Base-by-base conservation (phyloP, 495 filamentous ascomycete genomes). In the Aspergillus bertholletiae region DNA sequence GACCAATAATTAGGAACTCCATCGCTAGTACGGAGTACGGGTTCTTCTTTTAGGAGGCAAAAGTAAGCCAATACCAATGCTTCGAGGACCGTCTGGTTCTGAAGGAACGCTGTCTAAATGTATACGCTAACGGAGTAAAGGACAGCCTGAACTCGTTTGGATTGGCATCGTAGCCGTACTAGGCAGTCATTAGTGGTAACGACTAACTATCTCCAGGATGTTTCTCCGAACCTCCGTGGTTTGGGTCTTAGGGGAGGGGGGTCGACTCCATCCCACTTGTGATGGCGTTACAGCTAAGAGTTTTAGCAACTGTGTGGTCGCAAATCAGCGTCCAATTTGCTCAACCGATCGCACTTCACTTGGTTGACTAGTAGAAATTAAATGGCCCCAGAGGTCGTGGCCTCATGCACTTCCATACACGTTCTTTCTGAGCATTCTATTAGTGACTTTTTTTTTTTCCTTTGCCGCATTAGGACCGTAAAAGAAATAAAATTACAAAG, bases 221-320 rank as follows among this genome's bases (percentile, higher is more conserved):
- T 62, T 54, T 59, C 56, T 54, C 60, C 56, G 56, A 51, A 32
- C 32, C 32, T 57, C 54, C 56, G 54, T 52, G 40, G 45, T 44
- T 30, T 11, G 51, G 37, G 24, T 46, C 50, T 45, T 34, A 30
- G 46, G 49, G 30, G 49, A n/a, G 20, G 21, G 46, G 49, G 30
- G 49, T 15, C 28, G 21, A 46, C 48, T 46, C 35, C 37, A 46
- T 32, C 27, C 45, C 24, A 35, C 18, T n/a, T 34, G 40, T 51
- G 24, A 53, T 51, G 27, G 46, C 39, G 39, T 59, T 39, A 45
- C 51, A 55, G 40, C 48, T 53, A 53, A 57, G 54, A 51, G 43
- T 57, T 51, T 56, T 47, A 51, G 48, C 30, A 20, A 24, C 17
- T 7, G 26, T 44, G 46, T 51, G 54, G 46, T 50, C 47, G 54